Evolutionary conservation across 345 rosid species (phyloP).

Genomic region (Populus davidiana): DNA sequence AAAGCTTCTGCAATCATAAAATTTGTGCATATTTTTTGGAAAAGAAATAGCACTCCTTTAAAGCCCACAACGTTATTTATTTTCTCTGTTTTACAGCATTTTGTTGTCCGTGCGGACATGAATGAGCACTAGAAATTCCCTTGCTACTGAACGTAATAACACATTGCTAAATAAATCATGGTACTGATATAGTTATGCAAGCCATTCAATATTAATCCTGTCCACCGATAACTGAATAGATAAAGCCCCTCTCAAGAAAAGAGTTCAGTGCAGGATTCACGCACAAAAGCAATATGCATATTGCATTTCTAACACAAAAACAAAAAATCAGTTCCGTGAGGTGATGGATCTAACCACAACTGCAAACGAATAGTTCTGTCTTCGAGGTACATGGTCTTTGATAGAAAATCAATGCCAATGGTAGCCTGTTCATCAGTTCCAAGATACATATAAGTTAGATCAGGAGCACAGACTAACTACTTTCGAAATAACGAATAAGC

Average conservation of each 20-base stretch:
- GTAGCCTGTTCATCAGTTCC: slow-evolving; percentile 19
- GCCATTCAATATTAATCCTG: neutral
- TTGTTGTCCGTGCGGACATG: neutral
- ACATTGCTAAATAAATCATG: neutral
- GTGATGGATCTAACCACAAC: slow-evolving; percentile 16
- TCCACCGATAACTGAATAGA: neutral
- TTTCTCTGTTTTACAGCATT: neutral
- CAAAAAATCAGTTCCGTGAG: neutral
- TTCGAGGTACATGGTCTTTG: slow-evolving; percentile 25
- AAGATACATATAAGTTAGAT: neutral
- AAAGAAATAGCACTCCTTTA: neutral
- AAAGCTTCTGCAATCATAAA: neutral
- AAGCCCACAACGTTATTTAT: neutral
- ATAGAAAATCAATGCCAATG: slow-evolving; percentile 25
- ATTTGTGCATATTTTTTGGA: neutral
- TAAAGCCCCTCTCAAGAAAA: neutral
- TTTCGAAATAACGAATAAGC: neutral
- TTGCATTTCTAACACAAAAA: neutral
- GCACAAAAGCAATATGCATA: neutral
- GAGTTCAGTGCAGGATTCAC: neutral
- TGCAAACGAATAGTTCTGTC: slow-evolving; percentile 27
- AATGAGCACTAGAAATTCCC: neutral
- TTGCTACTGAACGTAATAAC: neutral
- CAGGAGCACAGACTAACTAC: neutral
- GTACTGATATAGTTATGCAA: neutral